Percentiles rank a stretch among this genome's conserved stretches.
Conservation (phyloP, 805 yeast species). For the Saccharomycopsis oosterbeekiorum region DNA sequence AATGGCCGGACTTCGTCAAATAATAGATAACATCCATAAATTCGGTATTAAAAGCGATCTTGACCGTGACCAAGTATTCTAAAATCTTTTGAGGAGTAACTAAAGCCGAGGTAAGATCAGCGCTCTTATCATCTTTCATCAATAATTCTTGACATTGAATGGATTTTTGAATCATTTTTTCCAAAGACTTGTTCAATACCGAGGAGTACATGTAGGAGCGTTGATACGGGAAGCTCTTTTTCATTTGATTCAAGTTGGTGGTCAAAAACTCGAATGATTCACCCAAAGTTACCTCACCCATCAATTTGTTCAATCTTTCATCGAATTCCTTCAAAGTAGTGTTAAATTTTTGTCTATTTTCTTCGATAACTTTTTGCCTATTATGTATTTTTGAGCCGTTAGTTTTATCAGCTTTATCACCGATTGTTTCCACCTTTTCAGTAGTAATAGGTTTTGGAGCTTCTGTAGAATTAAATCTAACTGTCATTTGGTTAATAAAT, state of each 20-base stretch:
- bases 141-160: neutral
- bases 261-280: conserved; percentile 8
- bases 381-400: neutral
- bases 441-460: neutral
- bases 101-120: neutral
- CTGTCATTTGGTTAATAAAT: neutral
- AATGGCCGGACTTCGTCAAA: neutral
- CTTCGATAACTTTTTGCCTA: neutral
- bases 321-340: neutral
- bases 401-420: neutral
- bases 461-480: neutral
- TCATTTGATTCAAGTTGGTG: neutral
- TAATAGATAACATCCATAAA: conserved; percentile 7
- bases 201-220: neutral
- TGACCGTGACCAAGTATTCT: neutral
- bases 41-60: conserved; percentile 4
- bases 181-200: neutral
- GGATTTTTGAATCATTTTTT: conserved; percentile 6
- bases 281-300: neutral
- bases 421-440: neutral
- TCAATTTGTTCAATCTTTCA: neutral
- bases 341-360: neutral
- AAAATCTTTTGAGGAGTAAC: conserved; percentile 1
- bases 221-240: neutral
- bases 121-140: neutral